Conservation (phyloP, 495 filamentous ascomycete genomes). For the Saxispiralis lemnorum region DNA sequence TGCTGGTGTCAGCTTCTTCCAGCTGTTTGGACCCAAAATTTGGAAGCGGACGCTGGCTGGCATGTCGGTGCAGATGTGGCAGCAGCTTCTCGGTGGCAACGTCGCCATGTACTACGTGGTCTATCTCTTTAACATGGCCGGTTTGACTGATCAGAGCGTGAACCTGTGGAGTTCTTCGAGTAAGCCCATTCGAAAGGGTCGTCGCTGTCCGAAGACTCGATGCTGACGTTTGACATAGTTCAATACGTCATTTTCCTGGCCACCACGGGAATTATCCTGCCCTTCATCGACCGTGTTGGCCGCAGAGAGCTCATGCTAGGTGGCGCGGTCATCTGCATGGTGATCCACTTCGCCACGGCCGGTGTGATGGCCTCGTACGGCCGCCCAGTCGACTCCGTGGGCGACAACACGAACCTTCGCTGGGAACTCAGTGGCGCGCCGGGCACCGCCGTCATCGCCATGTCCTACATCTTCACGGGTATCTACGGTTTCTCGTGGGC, state of each 20-base stretch:
- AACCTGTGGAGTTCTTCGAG: too few species aligned
- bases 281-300: slow-evolving; percentile 40
- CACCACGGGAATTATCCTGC: slow-evolving; percentile 31
- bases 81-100: slow-evolving; percentile 70
- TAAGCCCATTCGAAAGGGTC: slow-evolving; percentile 9
- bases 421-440: slow-evolving; percentile 1
- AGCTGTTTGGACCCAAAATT: slow-evolving; percentile 54
- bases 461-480: slow-evolving; percentile 8
- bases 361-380: slow-evolving; percentile 40
- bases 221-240: slow-evolving; percentile 50
- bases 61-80: slow-evolving; percentile 70
- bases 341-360: slow-evolving; percentile 38
- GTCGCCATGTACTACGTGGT: slow-evolving; percentile 59
- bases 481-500: slow-evolving; percentile 41
- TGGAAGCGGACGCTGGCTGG: slow-evolving; percentile 59
- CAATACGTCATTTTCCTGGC: slow-evolving; percentile 55
- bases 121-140: slow-evolving; percentile 19
- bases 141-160: slow-evolving; percentile 4
- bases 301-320: slow-evolving; percentile 28
- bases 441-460: slow-evolving; percentile 21
- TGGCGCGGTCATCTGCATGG: too few species aligned
- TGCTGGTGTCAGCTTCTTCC: slow-evolving; percentile 45
- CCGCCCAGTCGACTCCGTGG: background rate
- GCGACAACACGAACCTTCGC: background rate
- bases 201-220: slow-evolving; percentile 18